Percentiles rank a stretch among this genome's conserved stretches.
Evolutionary conservation across 352 stramenopile species (phyloP).

Genomic region (Pythium phragmitis): DNA sequence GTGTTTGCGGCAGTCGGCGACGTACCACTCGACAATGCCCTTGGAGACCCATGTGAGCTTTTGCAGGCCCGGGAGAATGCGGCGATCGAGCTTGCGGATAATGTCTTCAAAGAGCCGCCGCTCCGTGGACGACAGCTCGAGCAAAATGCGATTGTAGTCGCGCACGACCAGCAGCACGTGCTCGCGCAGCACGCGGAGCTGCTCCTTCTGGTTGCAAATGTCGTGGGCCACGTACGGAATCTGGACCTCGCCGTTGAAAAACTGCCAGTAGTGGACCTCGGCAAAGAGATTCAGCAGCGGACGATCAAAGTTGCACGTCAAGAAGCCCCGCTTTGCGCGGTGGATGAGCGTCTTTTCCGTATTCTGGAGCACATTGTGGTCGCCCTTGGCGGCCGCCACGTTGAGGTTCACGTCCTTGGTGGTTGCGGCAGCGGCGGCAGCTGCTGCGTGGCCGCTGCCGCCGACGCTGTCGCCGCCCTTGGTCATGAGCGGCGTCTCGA

Average conservation of each 20-base stretch:
- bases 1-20: slow-evolving; percentile 89
- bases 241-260: slow-evolving; percentile 91
- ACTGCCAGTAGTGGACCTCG: slow-evolving; percentile 92
- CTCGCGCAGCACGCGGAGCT: slow-evolving; percentile 89
- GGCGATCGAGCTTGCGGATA: slow-evolving; percentile 92
- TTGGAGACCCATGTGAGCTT: slow-evolving; percentile 94
- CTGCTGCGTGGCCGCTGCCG: slow-evolving; percentile 14
- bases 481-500: slow-evolving; percentile 88
- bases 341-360: slow-evolving; percentile 82
- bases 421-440: background rate
- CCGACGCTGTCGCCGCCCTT: slow-evolving; percentile 50
- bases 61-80: slow-evolving; percentile 90
- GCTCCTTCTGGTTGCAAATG: slow-evolving; percentile 93
- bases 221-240: slow-evolving; percentile 95
- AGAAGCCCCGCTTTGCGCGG: slow-evolving; percentile 76
- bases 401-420: slow-evolving; percentile 39
- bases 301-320: slow-evolving; percentile 95
- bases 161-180: slow-evolving; percentile 95
- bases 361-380: slow-evolving; percentile 69
- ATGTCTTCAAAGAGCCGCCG: slow-evolving; percentile 93
- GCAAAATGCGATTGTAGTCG: slow-evolving; percentile 94
- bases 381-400: slow-evolving; percentile 27
- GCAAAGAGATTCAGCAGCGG: slow-evolving; percentile 91
- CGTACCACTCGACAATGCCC: slow-evolving; percentile 92
- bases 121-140: slow-evolving; percentile 90